Percentiles rank a stretch among this genome's conserved stretches.
Evolutionary conservation across 768 basidiomycete genomes (phyloP).

Genomic region (Rhizopogon sp.): DNA sequence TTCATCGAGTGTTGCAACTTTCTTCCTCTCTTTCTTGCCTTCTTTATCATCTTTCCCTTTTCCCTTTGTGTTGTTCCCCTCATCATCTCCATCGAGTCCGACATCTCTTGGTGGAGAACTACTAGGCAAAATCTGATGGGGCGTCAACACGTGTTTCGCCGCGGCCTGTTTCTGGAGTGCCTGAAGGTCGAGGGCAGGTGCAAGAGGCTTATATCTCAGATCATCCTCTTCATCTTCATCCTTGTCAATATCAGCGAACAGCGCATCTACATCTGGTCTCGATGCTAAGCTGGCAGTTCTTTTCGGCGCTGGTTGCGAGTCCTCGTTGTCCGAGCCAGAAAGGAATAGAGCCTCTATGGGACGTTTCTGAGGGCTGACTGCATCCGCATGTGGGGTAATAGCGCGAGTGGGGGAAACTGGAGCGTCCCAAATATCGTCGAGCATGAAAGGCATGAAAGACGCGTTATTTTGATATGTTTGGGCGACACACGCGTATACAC

Average conservation of each 20-base stretch:
- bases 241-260: constrained; percentile 45
- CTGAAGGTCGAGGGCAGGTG: constrained; percentile 48
- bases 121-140: constrained; percentile 43
- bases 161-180: constrained; percentile 52
- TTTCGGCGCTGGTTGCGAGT: constrained; percentile 32
- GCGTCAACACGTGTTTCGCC: constrained; percentile 38
- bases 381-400: constrained; percentile 13
- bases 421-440: constrained; percentile 61
- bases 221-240: constrained; percentile 40
- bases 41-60: constrained; percentile 15
- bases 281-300: constrained; percentile 17
- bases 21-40: constrained; percentile 25
- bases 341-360: constrained; percentile 50
- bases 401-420: constrained; percentile 29
- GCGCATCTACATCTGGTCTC: constrained; percentile 31
- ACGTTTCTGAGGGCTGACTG: constrained; percentile 20
- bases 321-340: constrained; percentile 46
- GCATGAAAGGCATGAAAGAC: constrained; percentile 4
- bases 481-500: not conserved
- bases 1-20: constrained; percentile 64
- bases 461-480: constrained; percentile 26
- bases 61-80: constrained; percentile 8
- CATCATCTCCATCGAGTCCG: constrained; percentile 22
- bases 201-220: constrained; percentile 40
- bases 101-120: constrained; percentile 34